Conservation (phyloP, 2,329 filamentous ascomycete genomes). For the Aureobasidium musti region DNA sequence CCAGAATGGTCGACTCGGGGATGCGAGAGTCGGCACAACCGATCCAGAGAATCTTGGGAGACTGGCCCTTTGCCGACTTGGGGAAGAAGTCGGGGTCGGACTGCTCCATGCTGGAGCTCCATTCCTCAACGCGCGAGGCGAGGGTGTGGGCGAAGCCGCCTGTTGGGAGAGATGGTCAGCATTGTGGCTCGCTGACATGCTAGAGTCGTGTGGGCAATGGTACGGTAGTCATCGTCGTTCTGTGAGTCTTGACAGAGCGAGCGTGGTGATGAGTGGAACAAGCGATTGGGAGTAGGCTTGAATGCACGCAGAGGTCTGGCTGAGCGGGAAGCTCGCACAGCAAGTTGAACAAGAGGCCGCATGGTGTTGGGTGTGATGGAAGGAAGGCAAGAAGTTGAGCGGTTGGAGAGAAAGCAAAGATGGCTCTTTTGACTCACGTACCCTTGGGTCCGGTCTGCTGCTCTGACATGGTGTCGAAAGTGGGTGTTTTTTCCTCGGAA, state of each 20-base stretch:
- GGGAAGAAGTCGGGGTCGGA: conserved; percentile 72
- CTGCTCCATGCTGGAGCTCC: conserved; percentile 65
- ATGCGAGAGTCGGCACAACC: conserved; percentile 85
- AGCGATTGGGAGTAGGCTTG: conserved; percentile 7
- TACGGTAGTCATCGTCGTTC: conserved; percentile 24
- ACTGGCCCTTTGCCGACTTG: conserved; percentile 66
- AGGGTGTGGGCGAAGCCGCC: conserved; percentile 65
- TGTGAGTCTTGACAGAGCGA: conserved; percentile 14
- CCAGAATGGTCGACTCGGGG: conserved; percentile 78
- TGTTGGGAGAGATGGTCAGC: conserved; percentile 32
- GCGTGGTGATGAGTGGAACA: conserved; percentile 20
- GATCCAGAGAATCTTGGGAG: conserved; percentile 72
- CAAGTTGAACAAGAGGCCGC: conserved; percentile 11
- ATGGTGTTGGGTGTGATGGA: conserved; percentile 25
- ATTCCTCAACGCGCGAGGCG: conserved; percentile 65
- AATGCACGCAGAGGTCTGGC: conserved; percentile 16
- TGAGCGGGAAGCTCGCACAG: conserved; percentile 19
- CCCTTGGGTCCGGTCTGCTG: conserved; percentile 20
- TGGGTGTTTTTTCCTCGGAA: conserved; percentile 14
- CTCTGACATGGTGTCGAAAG: conserved; percentile 18
- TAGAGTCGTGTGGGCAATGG: background rate
- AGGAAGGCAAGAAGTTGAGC: conserved; percentile 10
- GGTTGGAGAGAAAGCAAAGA: conserved; percentile 9
- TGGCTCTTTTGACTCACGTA: conserved; percentile 23
- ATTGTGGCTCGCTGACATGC: background rate